These are phyloP conservation scores for Aspergillus floridensis DNA, from an alignment of 2,329 filamentous ascomycete species.

Conservation along the genomic window DNA sequence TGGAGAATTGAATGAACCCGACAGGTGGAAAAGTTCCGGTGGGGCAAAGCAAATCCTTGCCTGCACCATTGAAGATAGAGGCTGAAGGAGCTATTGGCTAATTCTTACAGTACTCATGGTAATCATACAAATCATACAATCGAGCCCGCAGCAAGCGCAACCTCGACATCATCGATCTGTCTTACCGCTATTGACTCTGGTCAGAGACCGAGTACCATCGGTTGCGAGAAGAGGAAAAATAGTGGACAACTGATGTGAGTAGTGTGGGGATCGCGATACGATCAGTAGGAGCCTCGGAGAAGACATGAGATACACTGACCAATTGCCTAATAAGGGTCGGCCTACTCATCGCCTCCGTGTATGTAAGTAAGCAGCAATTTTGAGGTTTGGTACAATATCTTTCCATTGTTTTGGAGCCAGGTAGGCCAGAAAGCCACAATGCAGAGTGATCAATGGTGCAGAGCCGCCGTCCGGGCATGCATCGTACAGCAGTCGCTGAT, in stretches of 20 bases:
- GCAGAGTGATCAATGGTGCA: too few species aligned
- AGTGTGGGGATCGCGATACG: neutral
- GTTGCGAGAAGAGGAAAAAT: neutral
- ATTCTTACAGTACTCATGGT: neutral
- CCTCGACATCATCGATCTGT: neutral
- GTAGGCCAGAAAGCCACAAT: too few species aligned
- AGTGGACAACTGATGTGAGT: neutral
- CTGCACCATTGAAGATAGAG: neutral
- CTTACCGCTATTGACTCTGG: neutral
- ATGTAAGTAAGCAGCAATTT: neutral
- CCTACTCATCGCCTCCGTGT: neutral
- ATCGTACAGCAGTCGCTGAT: neutral
- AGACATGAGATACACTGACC: neutral
- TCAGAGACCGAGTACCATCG: neutral
- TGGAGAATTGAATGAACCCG: conserved; percentile 6
- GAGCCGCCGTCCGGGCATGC: neutral
- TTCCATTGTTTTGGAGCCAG: too few species aligned
- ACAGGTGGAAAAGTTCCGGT: conserved; percentile 5
- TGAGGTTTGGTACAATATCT: neutral
- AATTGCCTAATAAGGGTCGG: neutral
- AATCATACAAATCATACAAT: conserved; percentile 4
- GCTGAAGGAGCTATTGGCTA: neutral
- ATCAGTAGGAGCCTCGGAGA: neutral
- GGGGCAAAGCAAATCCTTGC: neutral
- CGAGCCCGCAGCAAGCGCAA: neutral